Evolutionary conservation across 2,329 filamentous ascomycete species (phyloP).

Genomic region (Exserohilum turcica): DNA sequence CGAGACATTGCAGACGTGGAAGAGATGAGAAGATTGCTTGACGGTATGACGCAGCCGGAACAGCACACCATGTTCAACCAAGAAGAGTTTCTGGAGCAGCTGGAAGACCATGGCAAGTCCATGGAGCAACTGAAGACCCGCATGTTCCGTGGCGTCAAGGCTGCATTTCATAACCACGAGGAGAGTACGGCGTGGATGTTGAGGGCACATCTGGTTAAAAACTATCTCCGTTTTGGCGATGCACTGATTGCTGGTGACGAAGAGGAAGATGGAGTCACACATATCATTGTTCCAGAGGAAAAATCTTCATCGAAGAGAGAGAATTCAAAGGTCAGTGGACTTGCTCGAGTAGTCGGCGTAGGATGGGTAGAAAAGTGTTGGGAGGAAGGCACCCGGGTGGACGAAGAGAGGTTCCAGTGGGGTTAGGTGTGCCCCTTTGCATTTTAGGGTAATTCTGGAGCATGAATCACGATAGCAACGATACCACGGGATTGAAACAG

Average conservation of each 20-base stretch:
- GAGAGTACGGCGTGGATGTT: slow-evolving; percentile 14
- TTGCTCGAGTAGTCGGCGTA: slow-evolving; percentile 72
- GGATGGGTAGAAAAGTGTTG: slow-evolving; percentile 82
- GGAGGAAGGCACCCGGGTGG: slow-evolving; percentile 75
- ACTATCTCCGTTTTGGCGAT: slow-evolving; percentile 70
- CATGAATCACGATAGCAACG: not conserved
- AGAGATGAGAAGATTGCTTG: slow-evolving; percentile 60
- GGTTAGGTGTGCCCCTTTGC: slow-evolving; percentile 19
- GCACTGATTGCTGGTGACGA: slow-evolving; percentile 62
- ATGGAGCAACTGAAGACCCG: slow-evolving; percentile 35
- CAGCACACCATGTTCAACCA: slow-evolving; percentile 22
- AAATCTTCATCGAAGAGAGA: slow-evolving; percentile 54
- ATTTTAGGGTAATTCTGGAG: not conserved
- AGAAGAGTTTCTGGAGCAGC: slow-evolving; percentile 31
- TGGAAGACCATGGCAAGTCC: slow-evolving; percentile 35
- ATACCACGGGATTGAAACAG: not conserved
- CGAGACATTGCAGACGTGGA: slow-evolving; percentile 66
- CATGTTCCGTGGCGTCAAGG: slow-evolving; percentile 39
- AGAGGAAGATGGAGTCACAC: slow-evolving; percentile 66
- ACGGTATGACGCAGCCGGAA: slow-evolving; percentile 46
- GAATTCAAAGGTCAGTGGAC: slow-evolving; percentile 40
- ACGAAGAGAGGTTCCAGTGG: slow-evolving; percentile 62
- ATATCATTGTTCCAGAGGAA: slow-evolving; percentile 66
- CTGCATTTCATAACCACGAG: slow-evolving; percentile 20
- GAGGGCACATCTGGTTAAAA: slow-evolving; percentile 55